Evolutionary conservation across 1,284 basidiomycete species (phyloP).

Genomic region (Ustilago bromivora): DNA sequence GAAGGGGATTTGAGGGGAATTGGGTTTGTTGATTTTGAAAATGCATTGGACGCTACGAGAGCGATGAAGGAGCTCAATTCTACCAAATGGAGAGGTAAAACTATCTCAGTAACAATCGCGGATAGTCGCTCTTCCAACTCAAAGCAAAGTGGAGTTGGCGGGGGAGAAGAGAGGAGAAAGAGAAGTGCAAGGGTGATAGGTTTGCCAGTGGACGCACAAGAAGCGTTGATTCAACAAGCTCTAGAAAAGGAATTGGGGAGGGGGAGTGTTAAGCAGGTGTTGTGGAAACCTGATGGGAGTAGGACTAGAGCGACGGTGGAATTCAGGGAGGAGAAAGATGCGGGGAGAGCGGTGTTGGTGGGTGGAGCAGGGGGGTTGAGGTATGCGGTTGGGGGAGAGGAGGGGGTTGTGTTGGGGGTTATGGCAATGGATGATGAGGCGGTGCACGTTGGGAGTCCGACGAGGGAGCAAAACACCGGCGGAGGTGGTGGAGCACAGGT

Average conservation of each 20-base stretch:
- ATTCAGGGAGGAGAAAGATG: slow-evolving; percentile 43
- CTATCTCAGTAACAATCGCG: slow-evolving; percentile 56
- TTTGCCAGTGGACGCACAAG: slow-evolving; percentile 64
- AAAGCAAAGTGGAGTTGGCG: neutral
- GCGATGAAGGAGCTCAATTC: slow-evolving; percentile 64
- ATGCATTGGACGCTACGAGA: slow-evolving; percentile 57
- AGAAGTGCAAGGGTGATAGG: slow-evolving; percentile 52
- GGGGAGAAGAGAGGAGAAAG: slow-evolving; percentile 20
- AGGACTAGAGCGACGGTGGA: slow-evolving; percentile 49
- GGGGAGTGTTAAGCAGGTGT: slow-evolving; percentile 51
- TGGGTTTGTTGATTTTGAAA: slow-evolving; percentile 90
- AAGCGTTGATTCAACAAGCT: slow-evolving; percentile 67
- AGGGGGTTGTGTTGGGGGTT: slow-evolving; percentile 10
- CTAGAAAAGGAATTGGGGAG: slow-evolving; percentile 54
- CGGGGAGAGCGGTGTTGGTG: slow-evolving; percentile 48
- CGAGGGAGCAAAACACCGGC: neutral
- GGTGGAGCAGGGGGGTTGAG: slow-evolving; percentile 17
- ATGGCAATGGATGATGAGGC: slow-evolving; percentile 11
- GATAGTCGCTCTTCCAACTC: slow-evolving; percentile 26
- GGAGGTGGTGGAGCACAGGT: slow-evolving; percentile 1
- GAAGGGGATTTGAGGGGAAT: slow-evolving; percentile 83
- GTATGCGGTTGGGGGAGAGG: slow-evolving; percentile 12
- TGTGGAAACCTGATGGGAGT: slow-evolving; percentile 57
- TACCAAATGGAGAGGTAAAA: slow-evolving; percentile 56
- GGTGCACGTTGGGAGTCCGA: slow-evolving; percentile 1